Evolutionary conservation across 2,329 filamentous ascomycete genomes (phyloP), one percentile per base, ranked within the genome.

Genomic region (Penicillium sumatraense): DNA sequence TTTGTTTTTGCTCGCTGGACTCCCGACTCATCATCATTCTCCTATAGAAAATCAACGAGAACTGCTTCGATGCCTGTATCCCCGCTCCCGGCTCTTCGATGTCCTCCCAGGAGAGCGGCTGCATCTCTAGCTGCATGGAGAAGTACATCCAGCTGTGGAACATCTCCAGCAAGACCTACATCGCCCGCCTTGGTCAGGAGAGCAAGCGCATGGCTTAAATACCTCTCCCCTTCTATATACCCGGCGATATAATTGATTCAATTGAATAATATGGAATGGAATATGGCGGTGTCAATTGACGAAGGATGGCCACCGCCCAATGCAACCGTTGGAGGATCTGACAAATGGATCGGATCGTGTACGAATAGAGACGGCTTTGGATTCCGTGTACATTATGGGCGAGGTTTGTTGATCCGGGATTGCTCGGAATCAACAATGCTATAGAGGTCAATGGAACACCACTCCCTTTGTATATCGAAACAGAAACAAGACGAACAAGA

Each of bases 131-230:
- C 57, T 93, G 90, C 80, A 90, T 92, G 85, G 89, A 93, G 68
- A 93, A 93, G 76, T 93, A 93, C 81, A 90, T 93, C 81, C 78
- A 82, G 27, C 83, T 89, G 10, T 93, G 90, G 90, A 92, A 92
- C 77, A 78, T 83, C 60, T 86, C 90, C 68, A 89, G 87, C 78
- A 75, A 81, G 45, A 81, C 86, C 36, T 91, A 91, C 72, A 84
- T 91, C 68, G 75, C 75, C 59, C 81, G 75, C 14, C 60, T 77
- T 36, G 59, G 84, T 64, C 74, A 86, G 75, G 85, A 88, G 73
- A 80, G 81, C 62, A 86, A 88, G 77, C 78, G 60, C 21, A 53
- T 67, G 54, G 67, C 66, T n/a, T 42, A 42, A 27, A 27, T 44
- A 63, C 64, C 5, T 68, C 72, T 53, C 57, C 59, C 23, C 51